Percentiles rank a stretch among this genome's conserved stretches.
These are phyloP conservation scores for Cubamyces sp. DNA, from an alignment of 768 basidiomycete genomes.

Conservation along the genomic window DNA sequence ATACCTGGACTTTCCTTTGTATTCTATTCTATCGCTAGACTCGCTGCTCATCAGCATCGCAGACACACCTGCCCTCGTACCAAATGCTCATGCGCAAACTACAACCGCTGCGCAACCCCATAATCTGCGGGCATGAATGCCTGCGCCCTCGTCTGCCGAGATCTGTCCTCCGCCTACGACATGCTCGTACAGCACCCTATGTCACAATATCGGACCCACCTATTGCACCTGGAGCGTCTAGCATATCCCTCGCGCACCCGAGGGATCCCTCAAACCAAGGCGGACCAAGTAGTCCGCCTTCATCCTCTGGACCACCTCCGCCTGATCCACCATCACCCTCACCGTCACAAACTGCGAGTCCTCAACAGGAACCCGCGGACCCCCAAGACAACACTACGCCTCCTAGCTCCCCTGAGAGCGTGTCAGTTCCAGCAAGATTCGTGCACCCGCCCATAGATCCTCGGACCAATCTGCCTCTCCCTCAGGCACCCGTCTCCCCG, in stretches of 20 bases:
- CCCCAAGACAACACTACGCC: background rate
- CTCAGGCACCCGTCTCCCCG: slow-evolving; percentile 29
- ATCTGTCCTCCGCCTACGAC: background rate
- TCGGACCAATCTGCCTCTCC: slow-evolving; percentile 25
- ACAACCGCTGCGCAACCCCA: slow-evolving; percentile 7
- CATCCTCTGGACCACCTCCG: slow-evolving; percentile 1
- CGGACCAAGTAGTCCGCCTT: slow-evolving; percentile 1
- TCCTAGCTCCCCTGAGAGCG: slow-evolving; percentile 5
- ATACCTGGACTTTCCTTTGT: background rate
- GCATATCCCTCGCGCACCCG: slow-evolving; percentile 29
- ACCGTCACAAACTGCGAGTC: background rate
- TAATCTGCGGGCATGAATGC: background rate
- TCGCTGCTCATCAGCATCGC: background rate
- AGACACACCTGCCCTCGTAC: too few species aligned
- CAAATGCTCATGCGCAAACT: slow-evolving; percentile 17
- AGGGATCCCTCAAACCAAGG: slow-evolving; percentile 25
- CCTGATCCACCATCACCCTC: slow-evolving; percentile 13
- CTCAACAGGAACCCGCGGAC: background rate
- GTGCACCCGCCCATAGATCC: slow-evolving; percentile 24
- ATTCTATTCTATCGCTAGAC: background rate
- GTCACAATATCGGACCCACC: slow-evolving; percentile 23
- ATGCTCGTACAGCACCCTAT: slow-evolving; percentile 10
- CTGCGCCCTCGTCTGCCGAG: slow-evolving; percentile 6
- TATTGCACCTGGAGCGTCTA: background rate
- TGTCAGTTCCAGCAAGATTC: slow-evolving; percentile 19